Evolutionary conservation across 306 rosid genomes (phyloP), one percentile per base, ranked within the genome.

Genomic region (Prunus mongolica): DNA sequence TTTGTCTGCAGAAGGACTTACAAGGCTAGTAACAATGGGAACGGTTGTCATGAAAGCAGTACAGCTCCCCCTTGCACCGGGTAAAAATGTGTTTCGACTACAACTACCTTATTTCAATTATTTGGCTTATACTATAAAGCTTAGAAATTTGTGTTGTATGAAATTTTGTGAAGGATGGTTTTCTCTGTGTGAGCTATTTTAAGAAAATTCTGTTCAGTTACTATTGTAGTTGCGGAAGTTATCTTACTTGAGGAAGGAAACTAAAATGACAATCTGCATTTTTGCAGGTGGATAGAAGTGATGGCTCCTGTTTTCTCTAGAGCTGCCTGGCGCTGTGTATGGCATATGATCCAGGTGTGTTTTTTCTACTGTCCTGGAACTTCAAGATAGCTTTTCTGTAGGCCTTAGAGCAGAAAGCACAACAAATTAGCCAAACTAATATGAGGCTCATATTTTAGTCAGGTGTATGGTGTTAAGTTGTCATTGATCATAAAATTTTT

Each of bases 261-360:
- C 6, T 70, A 24, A 57, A 81, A 70, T 54, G 30, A 82, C 63
- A 73, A 34, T 57, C n/a, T 71, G 66, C 80, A 64, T 72, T 30
- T 30, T 30, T 85, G 78, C 88, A 95, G 98, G 82, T 95, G 98
- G 98, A 89, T 95, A 78, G 98, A 95, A 87, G 84, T 95, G 91
- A 95, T 95, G 98, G 98, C 98, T 65, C 98, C 98, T 50, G 98
- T 92, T 78, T 95, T 95, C 77, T 95, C 98, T 11, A 82, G 69
- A 88, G 83, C 90, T 49, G 90, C 98, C 0, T 95, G 98, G 98
- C 97, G 91, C 25, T 95, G 98, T 24, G 97, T 85, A 45, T 95
- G 98, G 98, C 80, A 88, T 72, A 89, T 95, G 97, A 90, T 95
- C 81, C 98, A 94, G 94, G 98, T 90, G 63, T 51, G 82, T 41